These are phyloP conservation scores for Effrenium voratum DNA, from an alignment of 73 alveolate species.

Conservation along the genomic window DNA sequence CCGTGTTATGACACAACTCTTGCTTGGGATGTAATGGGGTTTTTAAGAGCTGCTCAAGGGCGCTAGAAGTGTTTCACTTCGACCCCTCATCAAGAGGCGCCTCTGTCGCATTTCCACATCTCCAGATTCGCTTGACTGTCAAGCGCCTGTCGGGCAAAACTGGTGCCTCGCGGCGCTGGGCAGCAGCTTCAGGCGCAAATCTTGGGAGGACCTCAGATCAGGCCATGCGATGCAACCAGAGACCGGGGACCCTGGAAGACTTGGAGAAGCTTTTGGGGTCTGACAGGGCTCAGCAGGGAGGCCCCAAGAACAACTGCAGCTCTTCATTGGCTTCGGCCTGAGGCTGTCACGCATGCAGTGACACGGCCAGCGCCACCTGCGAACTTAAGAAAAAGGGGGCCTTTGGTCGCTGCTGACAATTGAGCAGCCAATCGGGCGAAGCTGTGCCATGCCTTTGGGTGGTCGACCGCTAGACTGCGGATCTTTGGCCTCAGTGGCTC, in stretches of 20 bases:
- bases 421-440: no score
- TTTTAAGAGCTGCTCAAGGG: no score
- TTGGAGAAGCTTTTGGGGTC: not conserved
- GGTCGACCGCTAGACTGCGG: constrained; percentile 19
- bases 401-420: no score
- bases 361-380: constrained; percentile 75
- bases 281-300: not conserved
- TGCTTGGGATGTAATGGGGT: no score
- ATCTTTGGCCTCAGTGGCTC: constrained; percentile 38
- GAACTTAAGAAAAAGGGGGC: no score
- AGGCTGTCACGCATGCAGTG: constrained; percentile 83
- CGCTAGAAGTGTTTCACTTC: no score
- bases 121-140: no score
- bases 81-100: no score
- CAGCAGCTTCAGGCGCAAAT: constrained; percentile 49
- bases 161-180: constrained; percentile 46
- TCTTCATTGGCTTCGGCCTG: no score
- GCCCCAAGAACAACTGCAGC: not conserved
- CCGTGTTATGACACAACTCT: no score
- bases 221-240: not conserved
- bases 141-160: no score
- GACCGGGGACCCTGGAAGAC: not conserved
- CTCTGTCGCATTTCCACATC: no score
- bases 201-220: constrained; percentile 50
- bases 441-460: constrained; percentile 6